Conservation (phyloP, 495 filamentous ascomycete species). For the Astrocystis sublimbata region DNA sequence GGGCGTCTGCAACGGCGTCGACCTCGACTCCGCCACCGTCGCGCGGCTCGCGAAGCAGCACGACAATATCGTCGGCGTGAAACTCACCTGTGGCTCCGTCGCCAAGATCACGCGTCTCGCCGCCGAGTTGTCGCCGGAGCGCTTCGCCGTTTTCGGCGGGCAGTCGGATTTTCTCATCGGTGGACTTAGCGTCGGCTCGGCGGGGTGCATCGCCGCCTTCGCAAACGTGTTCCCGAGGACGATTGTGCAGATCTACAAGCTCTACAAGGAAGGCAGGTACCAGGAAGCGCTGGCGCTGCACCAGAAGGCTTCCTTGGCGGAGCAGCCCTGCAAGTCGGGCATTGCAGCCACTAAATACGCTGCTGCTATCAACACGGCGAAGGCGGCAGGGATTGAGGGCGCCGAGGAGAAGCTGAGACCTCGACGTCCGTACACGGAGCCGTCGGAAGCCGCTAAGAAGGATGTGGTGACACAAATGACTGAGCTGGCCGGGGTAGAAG, state of each 20-base stretch:
- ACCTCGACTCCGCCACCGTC: slow-evolving; percentile 65
- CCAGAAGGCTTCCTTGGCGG: slow-evolving; percentile 47
- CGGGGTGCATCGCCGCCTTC: slow-evolving; percentile 68
- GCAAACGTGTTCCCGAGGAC: slow-evolving; percentile 65
- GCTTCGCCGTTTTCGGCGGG: slow-evolving; percentile 67
- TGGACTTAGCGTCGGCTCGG: slow-evolving; percentile 58
- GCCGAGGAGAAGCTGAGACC: slow-evolving; percentile 57
- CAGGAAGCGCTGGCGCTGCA: slow-evolving; percentile 60
- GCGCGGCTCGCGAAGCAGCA: slow-evolving; percentile 51
- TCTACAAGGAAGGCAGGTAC: slow-evolving; percentile 50
- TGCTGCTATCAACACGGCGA: slow-evolving; percentile 55
- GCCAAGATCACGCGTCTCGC: slow-evolving; percentile 58
- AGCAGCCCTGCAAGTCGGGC: slow-evolving; percentile 60
- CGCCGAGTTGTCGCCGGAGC: slow-evolving; percentile 52
- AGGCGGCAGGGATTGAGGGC: slow-evolving; percentile 56
- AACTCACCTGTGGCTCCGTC: slow-evolving; percentile 69
- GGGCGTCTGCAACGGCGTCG: slow-evolving; percentile 69
- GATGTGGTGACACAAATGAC: slow-evolving; percentile 51
- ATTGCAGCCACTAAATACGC: slow-evolving; percentile 69
- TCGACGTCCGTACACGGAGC: slow-evolving; percentile 58
- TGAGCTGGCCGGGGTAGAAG: slow-evolving; percentile 52
- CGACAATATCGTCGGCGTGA: slow-evolving; percentile 58
- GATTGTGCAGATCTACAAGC: slow-evolving; percentile 53
- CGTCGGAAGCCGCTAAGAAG: slow-evolving; percentile 49
- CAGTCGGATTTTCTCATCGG: slow-evolving; percentile 71